These are phyloP conservation scores for Gigaspora rosea DNA, from an alignment of 192 early-diverging fungal species.

Conservation along the genomic window DNA sequence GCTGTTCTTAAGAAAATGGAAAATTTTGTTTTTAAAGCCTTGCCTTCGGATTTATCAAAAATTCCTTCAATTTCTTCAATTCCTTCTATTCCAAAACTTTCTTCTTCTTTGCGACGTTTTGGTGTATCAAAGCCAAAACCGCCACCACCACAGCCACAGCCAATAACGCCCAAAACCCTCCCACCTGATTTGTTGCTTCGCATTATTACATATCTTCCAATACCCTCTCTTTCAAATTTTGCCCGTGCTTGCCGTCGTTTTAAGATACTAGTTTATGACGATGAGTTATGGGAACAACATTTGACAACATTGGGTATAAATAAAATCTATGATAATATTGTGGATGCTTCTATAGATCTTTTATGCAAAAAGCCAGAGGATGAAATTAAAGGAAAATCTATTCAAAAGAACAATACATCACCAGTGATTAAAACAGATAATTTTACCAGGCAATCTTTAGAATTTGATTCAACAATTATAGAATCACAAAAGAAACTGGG, in stretches of 20 bases:
- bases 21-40: too few relatives aligned
- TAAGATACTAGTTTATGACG: slow-evolving; percentile 77
- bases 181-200: slow-evolving; percentile 53
- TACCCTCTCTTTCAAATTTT: slow-evolving; percentile 47
- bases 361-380: slow-evolving; percentile 15
- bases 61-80: too few relatives aligned
- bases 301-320: slow-evolving; percentile 53
- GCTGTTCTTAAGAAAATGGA: too few relatives aligned
- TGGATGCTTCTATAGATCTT: neutral
- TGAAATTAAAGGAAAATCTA: slow-evolving; percentile 33
- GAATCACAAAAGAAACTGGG: slow-evolving; percentile 28
- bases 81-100: too few relatives aligned
- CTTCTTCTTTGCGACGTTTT: too few relatives aligned
- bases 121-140: neutral
- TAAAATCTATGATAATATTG: slow-evolving; percentile 40
- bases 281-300: slow-evolving; percentile 74
- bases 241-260: slow-evolving; percentile 69
- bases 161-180: neutral
- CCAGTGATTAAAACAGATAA: slow-evolving; percentile 28
- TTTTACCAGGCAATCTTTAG: slow-evolving; percentile 4
- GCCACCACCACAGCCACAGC: neutral
- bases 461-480: neutral
- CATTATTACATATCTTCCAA: slow-evolving; percentile 50
- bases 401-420: neutral
- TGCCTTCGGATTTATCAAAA: too few relatives aligned